Conservation (phyloP, 768 basidiomycete species). For the Boletus rubropictus region DNA sequence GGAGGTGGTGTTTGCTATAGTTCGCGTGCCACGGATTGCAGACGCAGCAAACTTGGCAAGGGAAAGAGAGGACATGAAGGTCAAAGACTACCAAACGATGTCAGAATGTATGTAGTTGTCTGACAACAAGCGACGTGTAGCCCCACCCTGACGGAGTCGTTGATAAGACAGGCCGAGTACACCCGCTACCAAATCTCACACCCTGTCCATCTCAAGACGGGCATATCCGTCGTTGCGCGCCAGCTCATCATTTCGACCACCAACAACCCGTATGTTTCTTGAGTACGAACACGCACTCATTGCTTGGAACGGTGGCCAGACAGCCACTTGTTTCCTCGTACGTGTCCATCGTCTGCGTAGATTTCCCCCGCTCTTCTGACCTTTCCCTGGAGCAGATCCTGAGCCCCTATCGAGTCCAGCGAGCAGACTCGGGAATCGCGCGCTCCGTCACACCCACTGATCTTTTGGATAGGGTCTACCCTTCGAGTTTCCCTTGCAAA, state of each 20-base stretch:
- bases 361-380: no score
- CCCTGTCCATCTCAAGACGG: no score
- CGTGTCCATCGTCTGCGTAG: conserved; percentile 28
- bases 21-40: conserved; percentile 18
- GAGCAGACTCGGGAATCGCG: no score
- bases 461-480: conserved; percentile 35
- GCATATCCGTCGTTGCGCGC: no score
- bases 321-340: conserved; percentile 51
- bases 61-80: conserved; percentile 17
- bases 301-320: neutral
- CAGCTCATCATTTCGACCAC: neutral
- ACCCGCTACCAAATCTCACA: no score
- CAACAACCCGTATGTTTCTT: neutral
- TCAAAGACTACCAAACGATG: no score
- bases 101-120: no score
- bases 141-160: no score
- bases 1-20: conserved; percentile 28
- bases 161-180: no score
- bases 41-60: conserved; percentile 11
- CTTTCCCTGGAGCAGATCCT: no score
- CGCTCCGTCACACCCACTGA: no score
- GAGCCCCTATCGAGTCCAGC: neutral
- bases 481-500: conserved; percentile 54
- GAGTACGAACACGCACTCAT: neutral
- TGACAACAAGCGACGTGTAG: no score